These are phyloP conservation scores for Leishmania turanica DNA, from an alignment of 208 protist genomes.

Conservation along the genomic window DNA sequence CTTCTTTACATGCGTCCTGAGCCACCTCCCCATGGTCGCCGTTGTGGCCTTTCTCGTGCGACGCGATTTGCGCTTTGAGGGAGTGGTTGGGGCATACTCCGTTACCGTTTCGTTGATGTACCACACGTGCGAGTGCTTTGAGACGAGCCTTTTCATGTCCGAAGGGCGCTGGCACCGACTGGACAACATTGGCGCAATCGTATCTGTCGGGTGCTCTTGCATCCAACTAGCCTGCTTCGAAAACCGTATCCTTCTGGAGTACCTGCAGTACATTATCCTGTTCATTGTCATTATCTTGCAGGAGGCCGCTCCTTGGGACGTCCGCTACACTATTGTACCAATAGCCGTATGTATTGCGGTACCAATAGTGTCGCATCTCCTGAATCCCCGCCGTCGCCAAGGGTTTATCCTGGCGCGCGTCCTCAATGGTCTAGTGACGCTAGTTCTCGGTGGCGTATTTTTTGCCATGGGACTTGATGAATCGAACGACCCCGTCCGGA, in stretches of 20 bases:
- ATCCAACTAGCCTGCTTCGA: slow-evolving; percentile 43
- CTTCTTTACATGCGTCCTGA: slow-evolving; percentile 61
- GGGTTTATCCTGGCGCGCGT: slow-evolving; percentile 20
- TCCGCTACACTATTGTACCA: slow-evolving; percentile 51
- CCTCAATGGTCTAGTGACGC: slow-evolving; percentile 23
- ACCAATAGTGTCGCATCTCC: slow-evolving; percentile 40
- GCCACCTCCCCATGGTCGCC: slow-evolving; percentile 51
- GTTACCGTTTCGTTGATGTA: slow-evolving; percentile 73
- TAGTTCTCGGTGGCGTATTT: slow-evolving; percentile 34
- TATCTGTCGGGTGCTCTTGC: slow-evolving; percentile 44
- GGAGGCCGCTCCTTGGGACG: slow-evolving; percentile 66
- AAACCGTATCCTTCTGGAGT: slow-evolving; percentile 32
- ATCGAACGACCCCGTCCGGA: slow-evolving; percentile 49
- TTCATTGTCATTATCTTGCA: slow-evolving; percentile 58
- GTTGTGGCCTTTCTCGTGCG: slow-evolving; percentile 33
- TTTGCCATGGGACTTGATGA: slow-evolving; percentile 74
- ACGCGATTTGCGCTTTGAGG: slow-evolving; percentile 33
- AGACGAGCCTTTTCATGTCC: slow-evolving; percentile 44
- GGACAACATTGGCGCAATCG: slow-evolving; percentile 76
- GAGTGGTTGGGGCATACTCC: slow-evolving; percentile 29
- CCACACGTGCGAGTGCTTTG: slow-evolving; percentile 65
- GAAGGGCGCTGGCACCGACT: slow-evolving; percentile 73
- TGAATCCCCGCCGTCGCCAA: slow-evolving; percentile 26
- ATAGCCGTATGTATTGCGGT: slow-evolving; percentile 39
- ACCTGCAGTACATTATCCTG: slow-evolving; percentile 46